Evolutionary conservation across 164 flowering plant species (phyloP), one percentile per base, ranked within the genome.

Genomic region (Tinospora cordifolia): DNA sequence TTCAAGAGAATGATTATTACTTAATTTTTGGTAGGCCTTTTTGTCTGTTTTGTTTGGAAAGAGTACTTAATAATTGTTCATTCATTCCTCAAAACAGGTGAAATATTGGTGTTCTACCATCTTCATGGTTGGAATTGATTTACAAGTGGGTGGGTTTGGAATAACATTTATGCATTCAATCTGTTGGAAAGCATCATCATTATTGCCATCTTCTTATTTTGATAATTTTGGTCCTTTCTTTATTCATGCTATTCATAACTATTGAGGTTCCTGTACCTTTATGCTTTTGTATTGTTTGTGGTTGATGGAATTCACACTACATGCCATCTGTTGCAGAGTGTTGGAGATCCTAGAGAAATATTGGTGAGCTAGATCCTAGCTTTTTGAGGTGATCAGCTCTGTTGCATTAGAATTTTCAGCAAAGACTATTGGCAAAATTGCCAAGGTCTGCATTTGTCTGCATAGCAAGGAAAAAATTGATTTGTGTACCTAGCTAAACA

Each of bases 21-120:
- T 34, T 63, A 36, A 63, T 14, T 63, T 40, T 60, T 63, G 66
- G 66, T 17, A 14, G 66, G 66, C 34, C 17, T 63, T n/a, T 63
- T 63, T 30, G 40, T 63, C 1, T 63, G 66, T 26, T 63, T 63
- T 63, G 41, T 63, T 21, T 41, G 40, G 17, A 34, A 63, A 63
- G 40, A 26, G 66, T 40, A 63, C 57, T 49, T 21, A 49, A 49
- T 49, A 21, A 49, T 49, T 49, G 17, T 49, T 49, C 57, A 21
- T 14, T 49, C 57, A 49, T 21, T 4, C 6, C 4, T 12, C 1
- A 49, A 4, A 10, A 17, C 13, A 49, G 57, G 13, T n/a, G 17
- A 49, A 49, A 49, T 49, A 12, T 49, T 30, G 36, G 36, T 30
- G 36, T 30, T 30, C 36, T 30, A 4, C 36, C 36, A 30, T 30